Conservation (phyloP, 306 rosid genomes). For the Cicer judaicum region DNA sequence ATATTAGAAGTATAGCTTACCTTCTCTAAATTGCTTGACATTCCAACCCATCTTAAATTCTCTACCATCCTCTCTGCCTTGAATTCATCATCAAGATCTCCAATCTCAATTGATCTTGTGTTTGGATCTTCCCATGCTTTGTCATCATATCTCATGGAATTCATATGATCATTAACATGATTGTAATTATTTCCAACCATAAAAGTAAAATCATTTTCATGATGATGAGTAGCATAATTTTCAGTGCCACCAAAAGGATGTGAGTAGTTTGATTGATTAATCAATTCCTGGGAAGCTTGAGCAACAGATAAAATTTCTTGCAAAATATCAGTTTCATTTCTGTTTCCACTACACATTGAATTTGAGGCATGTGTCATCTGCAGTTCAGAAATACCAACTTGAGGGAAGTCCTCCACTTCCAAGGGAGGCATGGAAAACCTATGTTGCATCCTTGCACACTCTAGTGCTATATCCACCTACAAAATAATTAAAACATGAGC, state of each 20-base stretch:
- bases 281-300: conserved; percentile 78
- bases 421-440: conserved; percentile 82
- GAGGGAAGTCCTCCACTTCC: conserved; percentile 74
- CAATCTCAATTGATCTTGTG: conserved; percentile 61
- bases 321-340: conserved; percentile 67
- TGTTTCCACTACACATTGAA: conserved; percentile 45
- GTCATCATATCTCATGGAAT: conserved; percentile 53
- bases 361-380: conserved; percentile 52
- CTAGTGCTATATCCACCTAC: conserved; percentile 87
- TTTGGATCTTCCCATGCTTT: conserved; percentile 67
- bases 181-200: conserved; percentile 53
- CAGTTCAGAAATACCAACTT: conserved; percentile 55
- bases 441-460: conserved; percentile 96
- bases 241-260: conserved; percentile 53
- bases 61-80: conserved; percentile 59
- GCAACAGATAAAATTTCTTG: conserved; percentile 95
- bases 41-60: conserved; percentile 90
- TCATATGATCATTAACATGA: conserved; percentile 46
- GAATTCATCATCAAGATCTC: conserved; percentile 62
- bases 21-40: conserved; percentile 73
- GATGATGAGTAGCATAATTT: conserved; percentile 44
- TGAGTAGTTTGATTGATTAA: conserved; percentile 57
- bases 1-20: conserved; percentile 45
- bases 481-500: background rate
- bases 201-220: conserved; percentile 67